Percentiles rank a stretch among this genome's conserved stretches.
phyloP scores from a whole-genome alignment of 1,284 basidiomycete species.

The Inonotus hispidus region DNA sequence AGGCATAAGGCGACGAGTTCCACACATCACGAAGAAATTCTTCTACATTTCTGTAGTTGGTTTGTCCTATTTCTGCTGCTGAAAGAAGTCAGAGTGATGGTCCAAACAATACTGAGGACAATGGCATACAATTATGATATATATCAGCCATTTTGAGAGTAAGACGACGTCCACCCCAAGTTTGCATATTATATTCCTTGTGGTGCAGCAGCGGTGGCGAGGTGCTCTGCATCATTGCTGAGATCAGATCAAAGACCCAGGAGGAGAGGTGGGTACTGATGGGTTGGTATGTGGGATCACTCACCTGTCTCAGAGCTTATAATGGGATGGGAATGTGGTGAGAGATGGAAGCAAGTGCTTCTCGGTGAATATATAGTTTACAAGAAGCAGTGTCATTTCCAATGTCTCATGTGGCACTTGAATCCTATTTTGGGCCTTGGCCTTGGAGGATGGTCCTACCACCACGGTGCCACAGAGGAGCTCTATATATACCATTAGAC shows the following conservation, averaged over 20 bases:
- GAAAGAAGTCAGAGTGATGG: neutral
- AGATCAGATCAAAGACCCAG: neutral
- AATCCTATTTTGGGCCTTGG: neutral
- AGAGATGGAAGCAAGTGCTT: neutral
- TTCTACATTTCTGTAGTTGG: neutral
- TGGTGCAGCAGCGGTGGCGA: no score
- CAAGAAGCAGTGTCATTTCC: neutral
- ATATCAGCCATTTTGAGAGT: neutral
- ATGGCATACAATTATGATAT: neutral
- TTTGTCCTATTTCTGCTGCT: neutral
- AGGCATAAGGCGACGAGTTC: no score
- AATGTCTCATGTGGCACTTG: neutral
- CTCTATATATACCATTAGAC: neutral
- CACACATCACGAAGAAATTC: neutral
- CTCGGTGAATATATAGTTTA: neutral
- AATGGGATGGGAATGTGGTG: neutral
- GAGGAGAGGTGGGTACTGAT: neutral
- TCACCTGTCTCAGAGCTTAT: neutral
- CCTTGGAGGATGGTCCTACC: neutral
- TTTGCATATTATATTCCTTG: no score
- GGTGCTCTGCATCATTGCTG: no score
- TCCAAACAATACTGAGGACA: neutral
- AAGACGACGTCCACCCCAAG: no score
- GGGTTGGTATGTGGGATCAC: neutral
- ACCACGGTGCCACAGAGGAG: neutral